phyloP scores from a whole-genome alignment of 1,139 yeast species.

The Kluyveromyces sp. region DNA sequence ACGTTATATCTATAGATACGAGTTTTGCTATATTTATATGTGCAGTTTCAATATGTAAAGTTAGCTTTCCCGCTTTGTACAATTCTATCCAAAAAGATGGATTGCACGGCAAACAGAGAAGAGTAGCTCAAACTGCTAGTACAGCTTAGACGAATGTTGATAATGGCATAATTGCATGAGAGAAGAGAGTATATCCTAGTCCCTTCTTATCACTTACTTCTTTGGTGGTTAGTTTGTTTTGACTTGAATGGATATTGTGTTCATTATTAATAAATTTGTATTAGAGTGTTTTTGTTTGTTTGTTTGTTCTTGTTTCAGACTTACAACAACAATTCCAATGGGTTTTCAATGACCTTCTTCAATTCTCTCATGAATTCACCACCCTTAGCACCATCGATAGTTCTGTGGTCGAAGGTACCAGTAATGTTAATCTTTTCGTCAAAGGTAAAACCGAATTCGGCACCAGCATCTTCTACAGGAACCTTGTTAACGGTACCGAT shows the following conservation, averaged over 20 bases:
- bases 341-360: conserved; percentile 89
- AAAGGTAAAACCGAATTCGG: conserved; percentile 86
- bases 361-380: conserved; percentile 94
- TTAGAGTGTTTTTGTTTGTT: not conserved
- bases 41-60: too few species aligned
- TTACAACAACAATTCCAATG: conserved; percentile 83
- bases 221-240: too few species aligned
- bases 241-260: not conserved
- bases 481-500: conserved; percentile 88
- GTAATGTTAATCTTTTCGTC: conserved; percentile 88
- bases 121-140: not conserved
- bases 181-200: too few species aligned
- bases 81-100: too few species aligned
- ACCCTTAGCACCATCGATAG: conserved; percentile 95
- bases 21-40: not conserved
- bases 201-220: too few species aligned
- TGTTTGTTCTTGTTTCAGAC: not conserved
- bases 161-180: too few species aligned
- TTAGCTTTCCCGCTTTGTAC: too few species aligned
- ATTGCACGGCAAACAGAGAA: too few species aligned
- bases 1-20: conserved; percentile 2
- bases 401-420: conserved; percentile 97
- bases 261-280: not conserved
- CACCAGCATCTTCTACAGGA: conserved; percentile 86
- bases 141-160: not conserved